phyloP scores from a whole-genome alignment of 2,329 filamentous ascomycete species.

The Helotiales sp. region DNA sequence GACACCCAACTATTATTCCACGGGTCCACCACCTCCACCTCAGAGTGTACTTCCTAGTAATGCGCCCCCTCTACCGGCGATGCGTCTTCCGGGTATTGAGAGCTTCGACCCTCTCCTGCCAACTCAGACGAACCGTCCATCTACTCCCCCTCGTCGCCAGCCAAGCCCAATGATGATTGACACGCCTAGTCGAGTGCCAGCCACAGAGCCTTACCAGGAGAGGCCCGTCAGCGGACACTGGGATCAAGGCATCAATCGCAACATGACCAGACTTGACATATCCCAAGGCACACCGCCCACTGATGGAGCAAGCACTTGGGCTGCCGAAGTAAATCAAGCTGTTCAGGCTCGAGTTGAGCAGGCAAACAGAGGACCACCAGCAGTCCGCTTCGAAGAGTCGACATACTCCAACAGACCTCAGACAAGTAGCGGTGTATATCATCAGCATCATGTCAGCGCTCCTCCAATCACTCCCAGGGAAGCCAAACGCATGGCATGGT shows the following conservation, averaged over 20 bases:
- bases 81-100: constrained; percentile 85
- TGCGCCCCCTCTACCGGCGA: constrained; percentile 48
- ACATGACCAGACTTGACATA: constrained; percentile 67
- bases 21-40: constrained; percentile 27
- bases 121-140: no score
- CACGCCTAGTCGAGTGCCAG: constrained; percentile 28
- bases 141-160: constrained; percentile 62
- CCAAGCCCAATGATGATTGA: constrained; percentile 81
- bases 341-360: constrained; percentile 56
- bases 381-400: constrained; percentile 56
- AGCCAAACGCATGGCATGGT: constrained; percentile 71
- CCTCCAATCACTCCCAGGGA: constrained; percentile 58
- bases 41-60: constrained; percentile 29
- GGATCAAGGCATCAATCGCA: constrained; percentile 66
- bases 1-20: constrained; percentile 61
- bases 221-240: constrained; percentile 50
- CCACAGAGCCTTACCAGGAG: constrained; percentile 39
- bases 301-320: constrained; percentile 56
- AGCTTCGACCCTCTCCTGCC: constrained; percentile 80
- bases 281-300: constrained; percentile 50
- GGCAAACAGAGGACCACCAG: constrained; percentile 43
- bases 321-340: constrained; percentile 55
- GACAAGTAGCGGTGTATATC: constrained; percentile 31
- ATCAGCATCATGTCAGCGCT: constrained; percentile 62
- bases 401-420: constrained; percentile 38